Evolutionary conservation across 108 stramenopile genomes (phyloP).

Genomic region (Nitzschia palea): DNA sequence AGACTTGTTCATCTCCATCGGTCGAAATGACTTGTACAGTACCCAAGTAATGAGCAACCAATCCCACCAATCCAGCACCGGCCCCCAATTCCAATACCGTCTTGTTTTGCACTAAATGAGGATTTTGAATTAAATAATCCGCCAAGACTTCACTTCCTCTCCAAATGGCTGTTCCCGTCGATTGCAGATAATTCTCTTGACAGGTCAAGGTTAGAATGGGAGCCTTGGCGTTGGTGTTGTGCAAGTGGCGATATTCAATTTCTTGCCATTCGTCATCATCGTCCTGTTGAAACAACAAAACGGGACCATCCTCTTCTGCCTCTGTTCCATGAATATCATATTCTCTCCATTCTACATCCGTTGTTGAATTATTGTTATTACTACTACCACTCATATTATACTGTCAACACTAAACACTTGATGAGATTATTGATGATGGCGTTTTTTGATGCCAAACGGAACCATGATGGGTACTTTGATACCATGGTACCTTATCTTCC

Average conservation of each 20-base stretch:
- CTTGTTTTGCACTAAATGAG: constrained; percentile 25
- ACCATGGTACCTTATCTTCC: too few relatives aligned
- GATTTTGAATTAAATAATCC: constrained; percentile 32
- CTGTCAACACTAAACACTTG: too few relatives aligned
- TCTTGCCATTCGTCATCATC: not conserved
- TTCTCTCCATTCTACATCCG: constrained; percentile 34
- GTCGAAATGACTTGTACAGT: constrained; percentile 41
- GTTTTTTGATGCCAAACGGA: too few relatives aligned
- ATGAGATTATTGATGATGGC: too few relatives aligned
- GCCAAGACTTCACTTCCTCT: constrained; percentile 38
- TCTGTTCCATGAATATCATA: constrained; percentile 23
- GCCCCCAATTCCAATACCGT: constrained; percentile 55
- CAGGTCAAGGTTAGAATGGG: constrained; percentile 1
- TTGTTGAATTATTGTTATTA: too few relatives aligned
- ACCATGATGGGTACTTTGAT: too few relatives aligned
- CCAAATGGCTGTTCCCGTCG: constrained; percentile 59
- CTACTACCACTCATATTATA: too few relatives aligned
- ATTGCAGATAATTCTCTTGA: constrained; percentile 20
- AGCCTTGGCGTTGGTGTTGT: not conserved
- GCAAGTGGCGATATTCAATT: not conserved
- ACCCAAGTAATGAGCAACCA: constrained; percentile 44
- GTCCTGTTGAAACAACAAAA: not conserved
- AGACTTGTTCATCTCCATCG: constrained; percentile 52
- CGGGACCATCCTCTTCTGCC: constrained; percentile 25
- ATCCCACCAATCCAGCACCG: constrained; percentile 53